A percentile compares a stretch with the other conserved stretches of the same genome.
These are phyloP conservation scores for Acanthamoeba castellanii DNA, from an alignment of 208 protist genomes.

Conservation along the genomic window DNA sequence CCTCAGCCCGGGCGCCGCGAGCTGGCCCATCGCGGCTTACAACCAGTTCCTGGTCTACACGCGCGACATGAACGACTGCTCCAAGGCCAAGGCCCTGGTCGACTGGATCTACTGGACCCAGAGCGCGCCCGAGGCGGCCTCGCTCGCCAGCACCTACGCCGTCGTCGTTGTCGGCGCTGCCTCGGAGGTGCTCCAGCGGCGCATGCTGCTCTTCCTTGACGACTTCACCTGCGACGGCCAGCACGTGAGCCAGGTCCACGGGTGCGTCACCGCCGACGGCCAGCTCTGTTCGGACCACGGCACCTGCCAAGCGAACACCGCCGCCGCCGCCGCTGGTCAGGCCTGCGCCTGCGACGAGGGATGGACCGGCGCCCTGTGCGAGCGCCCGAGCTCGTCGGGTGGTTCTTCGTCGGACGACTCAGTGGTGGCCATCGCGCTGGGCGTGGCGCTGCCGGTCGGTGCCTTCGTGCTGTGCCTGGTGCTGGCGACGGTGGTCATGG, in stretches of 20 bases:
- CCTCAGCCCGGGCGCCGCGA: neutral
- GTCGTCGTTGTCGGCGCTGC: neutral
- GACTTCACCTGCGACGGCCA: neutral
- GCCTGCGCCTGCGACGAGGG: neutral
- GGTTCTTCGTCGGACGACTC: neutral
- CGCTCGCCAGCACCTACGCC: neutral
- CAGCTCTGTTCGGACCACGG: neutral
- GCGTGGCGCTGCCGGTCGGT: neutral
- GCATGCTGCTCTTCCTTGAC: neutral
- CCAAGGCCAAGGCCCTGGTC: neutral
- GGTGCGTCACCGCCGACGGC: neutral
- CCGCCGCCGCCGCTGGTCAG: no score
- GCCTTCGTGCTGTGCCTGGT: conserved; percentile 5
- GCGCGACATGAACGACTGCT: neutral
- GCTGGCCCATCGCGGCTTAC: neutral
- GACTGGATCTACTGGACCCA: conserved; percentile 49
- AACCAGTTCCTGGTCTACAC: neutral
- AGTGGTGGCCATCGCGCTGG: neutral
- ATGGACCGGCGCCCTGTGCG: neutral
- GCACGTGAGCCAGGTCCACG: neutral
- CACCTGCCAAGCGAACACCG: neutral
- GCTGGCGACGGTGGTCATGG: neutral
- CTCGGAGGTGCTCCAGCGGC: neutral
- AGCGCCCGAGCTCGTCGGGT: neutral
- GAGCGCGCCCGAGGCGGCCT: neutral